Evolutionary conservation across 495 filamentous ascomycete genomes (phyloP).

Genomic region (Penicillium dipodomyicola): DNA sequence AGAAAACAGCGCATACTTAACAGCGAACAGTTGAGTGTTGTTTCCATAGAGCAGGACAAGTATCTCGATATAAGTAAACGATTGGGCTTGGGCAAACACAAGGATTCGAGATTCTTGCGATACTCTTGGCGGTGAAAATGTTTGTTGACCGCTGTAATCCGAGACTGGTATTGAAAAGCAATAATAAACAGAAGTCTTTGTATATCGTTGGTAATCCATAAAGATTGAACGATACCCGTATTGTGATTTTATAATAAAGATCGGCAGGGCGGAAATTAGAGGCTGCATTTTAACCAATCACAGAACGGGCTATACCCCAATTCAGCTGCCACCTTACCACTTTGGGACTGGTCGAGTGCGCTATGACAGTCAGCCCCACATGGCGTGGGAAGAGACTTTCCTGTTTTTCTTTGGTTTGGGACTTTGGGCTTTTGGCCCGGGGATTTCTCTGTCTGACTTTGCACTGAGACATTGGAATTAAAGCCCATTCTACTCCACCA

Average conservation of each 20-base stretch:
- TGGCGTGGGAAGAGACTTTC: slow-evolving; percentile 20
- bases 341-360: slow-evolving; percentile 13
- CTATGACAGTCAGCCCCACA: slow-evolving; percentile 17
- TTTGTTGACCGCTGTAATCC: background rate
- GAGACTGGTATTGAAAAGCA: background rate
- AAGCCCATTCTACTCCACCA: background rate
- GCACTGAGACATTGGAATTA: slow-evolving; percentile 14
- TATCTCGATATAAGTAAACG: background rate
- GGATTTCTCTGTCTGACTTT: background rate
- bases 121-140: background rate
- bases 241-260: slow-evolving; percentile 14
- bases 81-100: background rate
- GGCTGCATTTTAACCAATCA: slow-evolving; percentile 10
- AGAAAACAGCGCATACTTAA: slow-evolving; percentile 5
- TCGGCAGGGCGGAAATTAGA: slow-evolving; percentile 32
- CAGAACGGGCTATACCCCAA: background rate
- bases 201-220: background rate
- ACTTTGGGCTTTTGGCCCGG: background rate
- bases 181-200: background rate
- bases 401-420: slow-evolving; percentile 16
- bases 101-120: background rate
- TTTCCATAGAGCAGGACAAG: background rate
- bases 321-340: slow-evolving; percentile 14
- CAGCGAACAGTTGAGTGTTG: background rate
- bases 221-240: background rate